Evolutionary conservation across 2,329 filamentous ascomycete species (phyloP), one percentile per base, ranked within the genome.

Genomic region (Aspergillus sp.): DNA sequence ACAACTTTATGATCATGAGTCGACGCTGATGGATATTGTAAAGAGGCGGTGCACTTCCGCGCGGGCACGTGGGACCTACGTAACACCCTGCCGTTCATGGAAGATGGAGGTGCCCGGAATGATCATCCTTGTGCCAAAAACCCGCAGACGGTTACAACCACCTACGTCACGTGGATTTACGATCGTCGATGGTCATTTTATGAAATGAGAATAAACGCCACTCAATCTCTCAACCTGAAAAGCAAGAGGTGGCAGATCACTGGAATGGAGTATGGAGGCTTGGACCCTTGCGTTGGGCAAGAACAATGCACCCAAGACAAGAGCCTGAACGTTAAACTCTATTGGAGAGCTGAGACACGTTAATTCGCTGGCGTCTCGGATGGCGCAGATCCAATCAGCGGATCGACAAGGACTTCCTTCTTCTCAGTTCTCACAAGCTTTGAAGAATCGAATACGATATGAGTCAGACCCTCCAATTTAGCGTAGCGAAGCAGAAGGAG

Each of bases 91-190:
- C 8, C n/a, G n/a, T 27, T 50, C 27, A 44, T 27, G 25, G 41
- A 51, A 45, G 33, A 25, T 50, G 5, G 39, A 50, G 23, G 14
- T 52, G 19, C 21, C 57, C 44, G 35, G 44, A 46, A 46, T 31
- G 31, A 17, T 52, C 43, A 44, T 49, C 48, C 21, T 43, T 17
- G 21, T 35, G 21, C n/a, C 43, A 47, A 39, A 25, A 9, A 33
- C 31, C 44, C 35, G 49, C 37, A 27, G 31, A 44, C 25, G 8
- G 25, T 31, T 35, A 44, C 46, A 54, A 54, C 46, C 46, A 62
- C 50, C 50, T 55, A 61, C 58, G 55, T 60, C 60, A 62, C 58
- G 55, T 59, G 58, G 53, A n/a, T 57, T 57, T 49, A 35, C 17
- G 55, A 61, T 54, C 56, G 27, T 14, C 53, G 33, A 25, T 31